Percentiles rank a stretch among this genome's conserved stretches.
Conservation (phyloP, 257 asterid species). For the Solanum arcanum region DNA sequence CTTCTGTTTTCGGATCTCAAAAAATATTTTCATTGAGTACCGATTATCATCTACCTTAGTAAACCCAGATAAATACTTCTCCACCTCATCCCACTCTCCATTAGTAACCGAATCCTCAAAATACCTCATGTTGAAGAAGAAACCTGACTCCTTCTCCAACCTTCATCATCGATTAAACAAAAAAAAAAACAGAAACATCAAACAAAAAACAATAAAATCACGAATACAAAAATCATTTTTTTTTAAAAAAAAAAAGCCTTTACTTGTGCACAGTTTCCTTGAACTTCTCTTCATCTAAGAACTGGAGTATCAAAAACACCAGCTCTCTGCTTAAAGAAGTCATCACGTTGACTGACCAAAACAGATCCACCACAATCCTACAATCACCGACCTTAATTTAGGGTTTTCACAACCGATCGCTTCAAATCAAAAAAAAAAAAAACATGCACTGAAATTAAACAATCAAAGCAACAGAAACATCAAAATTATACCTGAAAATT, state of each 20-base stretch:
- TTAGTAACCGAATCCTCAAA: constrained; percentile 39
- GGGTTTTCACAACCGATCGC: background rate
- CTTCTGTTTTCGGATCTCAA: constrained; percentile 50
- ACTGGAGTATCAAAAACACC: constrained; percentile 44
- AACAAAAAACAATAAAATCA: background rate
- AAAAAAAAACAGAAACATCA: background rate
- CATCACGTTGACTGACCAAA: constrained; percentile 20
- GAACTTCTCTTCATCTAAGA: constrained; percentile 42
- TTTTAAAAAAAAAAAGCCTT: background rate
- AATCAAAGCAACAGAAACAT: background rate
- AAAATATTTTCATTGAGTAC: constrained; percentile 47
- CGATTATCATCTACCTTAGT: constrained; percentile 49
- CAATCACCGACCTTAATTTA: constrained; percentile 6
- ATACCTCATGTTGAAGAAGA: constrained; percentile 48
- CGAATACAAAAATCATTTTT: background rate
- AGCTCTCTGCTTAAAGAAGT: constrained; percentile 41
- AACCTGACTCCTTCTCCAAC: constrained; percentile 58
- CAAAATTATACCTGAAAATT: background rate
- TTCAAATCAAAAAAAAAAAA: background rate
- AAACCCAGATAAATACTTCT: constrained; percentile 46
- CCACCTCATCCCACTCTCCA: constrained; percentile 58
- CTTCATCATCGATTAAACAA: constrained; percentile 14
- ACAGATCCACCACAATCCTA: constrained; percentile 13
- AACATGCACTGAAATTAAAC: background rate
- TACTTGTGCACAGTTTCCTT: constrained; percentile 54